Evolutionary conservation across 306 rosid genomes (phyloP).

Genomic region (Herpetospermum pedunculosum): DNA sequence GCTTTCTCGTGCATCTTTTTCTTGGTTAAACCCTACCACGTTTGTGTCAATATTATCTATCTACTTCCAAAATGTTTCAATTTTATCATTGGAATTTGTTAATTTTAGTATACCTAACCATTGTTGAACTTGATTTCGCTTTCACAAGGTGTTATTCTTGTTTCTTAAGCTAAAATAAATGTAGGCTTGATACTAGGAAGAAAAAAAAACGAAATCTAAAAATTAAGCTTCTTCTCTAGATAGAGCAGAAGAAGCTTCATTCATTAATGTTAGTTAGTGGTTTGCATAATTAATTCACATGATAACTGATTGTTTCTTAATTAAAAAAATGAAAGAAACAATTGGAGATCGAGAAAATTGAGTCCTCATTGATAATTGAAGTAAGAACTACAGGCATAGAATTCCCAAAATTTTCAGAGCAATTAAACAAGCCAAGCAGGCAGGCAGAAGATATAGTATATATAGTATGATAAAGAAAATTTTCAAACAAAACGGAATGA

Average conservation of each 20-base stretch:
- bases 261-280: neutral
- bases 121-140: neutral
- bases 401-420: neutral
- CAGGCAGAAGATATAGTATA: neutral
- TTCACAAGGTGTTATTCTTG: neutral
- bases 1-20: neutral
- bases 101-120: neutral
- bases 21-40: neutral
- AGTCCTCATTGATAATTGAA: neutral
- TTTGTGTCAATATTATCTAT: neutral
- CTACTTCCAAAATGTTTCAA: neutral
- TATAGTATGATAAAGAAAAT: neutral
- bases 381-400: neutral
- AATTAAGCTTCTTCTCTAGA: no score
- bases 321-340: neutral
- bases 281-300: neutral
- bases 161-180: neutral
- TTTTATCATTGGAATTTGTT: neutral
- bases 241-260: no score
- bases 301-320: neutral
- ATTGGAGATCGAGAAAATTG: neutral
- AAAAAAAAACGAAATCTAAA: neutral
- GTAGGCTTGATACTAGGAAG: neutral
- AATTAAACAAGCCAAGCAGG: neutral
- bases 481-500: neutral